Evolutionary conservation across 2,329 filamentous ascomycete species (phyloP), one percentile per base, ranked within the genome.

Genomic region (Ophiostoma ulmi): DNA sequence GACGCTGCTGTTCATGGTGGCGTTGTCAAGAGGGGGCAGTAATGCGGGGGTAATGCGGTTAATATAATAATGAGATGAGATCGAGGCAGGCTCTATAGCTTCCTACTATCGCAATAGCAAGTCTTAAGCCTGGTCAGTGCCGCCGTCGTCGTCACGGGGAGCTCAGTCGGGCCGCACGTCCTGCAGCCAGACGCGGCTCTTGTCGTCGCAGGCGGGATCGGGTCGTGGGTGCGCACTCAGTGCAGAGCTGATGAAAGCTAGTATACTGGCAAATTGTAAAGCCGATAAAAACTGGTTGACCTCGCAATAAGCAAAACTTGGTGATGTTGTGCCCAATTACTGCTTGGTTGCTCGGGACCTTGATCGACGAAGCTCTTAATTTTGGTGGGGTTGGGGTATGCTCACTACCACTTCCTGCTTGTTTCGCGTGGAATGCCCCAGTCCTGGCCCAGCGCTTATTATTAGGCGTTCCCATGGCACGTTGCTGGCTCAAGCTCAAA

Each of bases 1-100:
- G 72, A 88, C 85, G 74, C 81, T 77, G 71, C 81, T 82, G 67
- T 74, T 75, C 75, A 76, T 76, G 5, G 52, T 22, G 26, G 52
- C 38, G 41, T 10, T 6, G 11, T 20, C 63, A n/a, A 31, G 31
- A 31, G 31, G 31, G 31, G 31, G 31, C 3, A 17, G 20, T n/a
- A 22, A 36, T n/a, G 11, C 17, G 17, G 20, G 5, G 44, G 44
- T 48, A 17, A n/a, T n/a, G 2, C 6, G 44, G 44, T 3, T 20
- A 5, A 20, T 26, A 10, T 13, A 26, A 58, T 10, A 13, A 58
- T 10, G n/a, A 14, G 11, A 26, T 5, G 8, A 58, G 11, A 26
- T 13, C 10, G n/a, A 58, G 8, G n/a, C 52, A 26, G 52, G 7
- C 10, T 58, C 22, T 26, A 48, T 48, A 48, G 44, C 44, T 48